Evolutionary conservation across 1,139 yeast species (phyloP).

Genomic region (Geotrichum cucujoidarum): DNA sequence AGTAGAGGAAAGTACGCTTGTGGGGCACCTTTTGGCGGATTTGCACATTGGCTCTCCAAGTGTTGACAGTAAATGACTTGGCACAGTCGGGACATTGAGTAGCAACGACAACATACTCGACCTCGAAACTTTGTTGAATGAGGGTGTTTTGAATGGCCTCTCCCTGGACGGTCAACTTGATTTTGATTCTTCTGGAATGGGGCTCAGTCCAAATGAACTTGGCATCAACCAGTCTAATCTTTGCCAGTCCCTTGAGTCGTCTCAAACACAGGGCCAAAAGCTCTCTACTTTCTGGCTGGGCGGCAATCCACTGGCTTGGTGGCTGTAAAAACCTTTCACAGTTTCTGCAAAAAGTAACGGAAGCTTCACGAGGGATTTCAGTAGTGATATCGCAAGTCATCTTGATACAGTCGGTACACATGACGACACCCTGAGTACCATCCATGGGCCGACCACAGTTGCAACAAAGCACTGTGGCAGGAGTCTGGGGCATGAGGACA

Average conservation of each 20-base stretch:
- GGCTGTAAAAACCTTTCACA: constrained; percentile 96
- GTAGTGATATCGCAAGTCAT: constrained; percentile 90
- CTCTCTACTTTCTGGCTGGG: constrained; percentile 89
- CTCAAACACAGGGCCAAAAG: constrained; percentile 83
- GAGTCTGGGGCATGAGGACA: constrained; percentile 41
- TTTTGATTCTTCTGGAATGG: constrained; percentile 88
- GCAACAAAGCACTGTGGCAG: constrained; percentile 79
- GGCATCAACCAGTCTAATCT: constrained; percentile 88
- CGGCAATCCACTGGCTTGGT: constrained; percentile 88
- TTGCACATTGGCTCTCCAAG: constrained; percentile 97
- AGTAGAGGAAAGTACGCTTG: constrained; percentile 88
- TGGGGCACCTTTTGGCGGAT: constrained; percentile 96
- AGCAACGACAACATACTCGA: constrained; percentile 87
- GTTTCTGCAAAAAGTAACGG: constrained; percentile 88
- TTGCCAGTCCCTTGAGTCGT: constrained; percentile 80
- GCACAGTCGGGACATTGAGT: constrained; percentile 99
- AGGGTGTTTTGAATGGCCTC: constrained; percentile 91
- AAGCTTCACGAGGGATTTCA: constrained; percentile 94
- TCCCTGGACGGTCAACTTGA: constrained; percentile 91
- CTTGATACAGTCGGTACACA: constrained; percentile 97
- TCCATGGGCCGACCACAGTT: constrained; percentile 99
- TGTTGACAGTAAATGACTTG: constrained; percentile 87
- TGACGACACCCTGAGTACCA: constrained; percentile 86
- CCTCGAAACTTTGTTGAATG: constrained; percentile 92
- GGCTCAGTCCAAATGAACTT: constrained; percentile 98